phyloP scores from a whole-genome alignment of 768 basidiomycete species.

The Solioccasus polychromus region DNA sequence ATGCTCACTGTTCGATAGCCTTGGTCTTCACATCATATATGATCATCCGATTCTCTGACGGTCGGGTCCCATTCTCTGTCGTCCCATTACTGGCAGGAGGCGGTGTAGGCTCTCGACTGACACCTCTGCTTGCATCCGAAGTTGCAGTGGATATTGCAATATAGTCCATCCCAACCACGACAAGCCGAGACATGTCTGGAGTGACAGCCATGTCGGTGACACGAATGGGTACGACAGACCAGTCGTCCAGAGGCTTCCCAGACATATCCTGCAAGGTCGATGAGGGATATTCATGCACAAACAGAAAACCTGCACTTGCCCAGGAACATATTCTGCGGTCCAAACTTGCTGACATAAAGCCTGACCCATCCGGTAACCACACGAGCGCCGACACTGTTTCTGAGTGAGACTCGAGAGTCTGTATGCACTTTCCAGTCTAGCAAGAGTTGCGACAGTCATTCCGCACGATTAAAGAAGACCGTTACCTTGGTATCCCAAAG shows the following conservation, averaged over 20 bases:
- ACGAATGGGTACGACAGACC: slow-evolving; percentile 71
- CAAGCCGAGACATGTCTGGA: slow-evolving; percentile 77
- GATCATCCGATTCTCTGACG: slow-evolving; percentile 61
- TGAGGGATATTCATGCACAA: slow-evolving; percentile 4
- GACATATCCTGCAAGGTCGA: slow-evolving; percentile 56
- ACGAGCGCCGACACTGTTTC: slow-evolving; percentile 84
- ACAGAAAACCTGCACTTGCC: slow-evolving; percentile 46
- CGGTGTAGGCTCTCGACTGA: slow-evolving; percentile 35
- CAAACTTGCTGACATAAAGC: slow-evolving; percentile 86
- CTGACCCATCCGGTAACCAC: slow-evolving; percentile 86
- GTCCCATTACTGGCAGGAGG: slow-evolving; percentile 32
- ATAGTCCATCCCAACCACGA: slow-evolving; percentile 77
- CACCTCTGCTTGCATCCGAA: slow-evolving; percentile 24
- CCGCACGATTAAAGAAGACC: slow-evolving; percentile 4
- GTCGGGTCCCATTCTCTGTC: slow-evolving; percentile 34
- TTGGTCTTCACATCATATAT: slow-evolving; percentile 74
- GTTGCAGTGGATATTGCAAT: slow-evolving; percentile 21
- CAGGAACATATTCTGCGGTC: slow-evolving; percentile 83
- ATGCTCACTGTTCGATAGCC: slow-evolving; percentile 62
- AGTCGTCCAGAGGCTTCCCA: slow-evolving; percentile 69
- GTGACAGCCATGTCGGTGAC: slow-evolving; percentile 85
- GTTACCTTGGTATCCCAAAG: slow-evolving; percentile 87
- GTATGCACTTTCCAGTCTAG: slow-evolving; percentile 73
- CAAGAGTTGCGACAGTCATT: slow-evolving; percentile 9
- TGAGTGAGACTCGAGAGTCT: slow-evolving; percentile 64